Conservation (phyloP, 352 stramenopile genomes). For the Globisporangium paroecandrum region DNA sequence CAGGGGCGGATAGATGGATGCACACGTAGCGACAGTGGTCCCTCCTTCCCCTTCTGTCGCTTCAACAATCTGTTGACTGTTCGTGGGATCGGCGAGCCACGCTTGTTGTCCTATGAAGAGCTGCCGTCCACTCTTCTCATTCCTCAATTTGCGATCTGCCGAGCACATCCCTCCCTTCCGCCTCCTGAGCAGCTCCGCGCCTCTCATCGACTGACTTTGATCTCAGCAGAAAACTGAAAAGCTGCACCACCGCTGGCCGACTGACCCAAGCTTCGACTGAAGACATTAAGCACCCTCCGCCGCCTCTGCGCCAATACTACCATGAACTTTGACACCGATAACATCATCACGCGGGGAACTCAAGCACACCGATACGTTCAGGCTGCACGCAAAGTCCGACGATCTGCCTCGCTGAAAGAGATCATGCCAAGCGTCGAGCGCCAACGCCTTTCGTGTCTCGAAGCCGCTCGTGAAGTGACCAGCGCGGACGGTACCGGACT, state of each 20-base stretch:
- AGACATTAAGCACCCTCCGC: neutral
- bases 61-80: neutral
- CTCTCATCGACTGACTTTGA: neutral
- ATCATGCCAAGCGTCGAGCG: constrained; percentile 8
- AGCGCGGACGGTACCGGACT: constrained; percentile 2
- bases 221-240: neutral
- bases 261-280: neutral
- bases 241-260: neutral
- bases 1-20: neutral
- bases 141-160: constrained; percentile 30
- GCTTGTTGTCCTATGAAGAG: neutral
- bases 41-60: neutral
- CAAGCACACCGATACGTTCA: constrained; percentile 1
- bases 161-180: constrained; percentile 11
- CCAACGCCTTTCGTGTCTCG: neutral
- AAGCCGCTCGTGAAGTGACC: neutral
- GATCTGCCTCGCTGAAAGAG: neutral
- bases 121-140: constrained; percentile 18
- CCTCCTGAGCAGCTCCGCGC: neutral
- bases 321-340: constrained; percentile 1
- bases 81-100: constrained; percentile 1
- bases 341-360: neutral
- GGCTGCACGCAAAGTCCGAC: neutral
- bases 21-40: constrained; percentile 3
- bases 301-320: neutral